Base-by-base conservation (phyloP, 106 monocot species). In the Dioscorea alata region DNA sequence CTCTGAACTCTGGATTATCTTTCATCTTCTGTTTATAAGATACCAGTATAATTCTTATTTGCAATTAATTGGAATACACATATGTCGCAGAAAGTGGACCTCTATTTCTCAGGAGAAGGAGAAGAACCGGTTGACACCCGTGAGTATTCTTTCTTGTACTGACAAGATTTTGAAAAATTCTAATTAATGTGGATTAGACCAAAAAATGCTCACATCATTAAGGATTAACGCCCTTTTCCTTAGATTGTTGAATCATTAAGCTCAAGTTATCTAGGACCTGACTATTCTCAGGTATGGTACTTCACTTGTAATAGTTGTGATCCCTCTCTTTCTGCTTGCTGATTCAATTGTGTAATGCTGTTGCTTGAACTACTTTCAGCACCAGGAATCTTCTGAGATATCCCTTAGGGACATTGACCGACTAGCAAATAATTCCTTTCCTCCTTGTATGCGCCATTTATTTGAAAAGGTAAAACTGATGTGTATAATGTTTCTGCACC, bases 391-490 rank as follows among this genome's bases (percentile, higher is more conserved):
- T 83, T 60, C 73, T 34, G 82, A 87, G 2, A 81, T 92, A 75
- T 90, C 89, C 35, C 58, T 99, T 12, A 89, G 89, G 79, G 92
- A 92, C 66, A 92, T 92, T 72, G 75, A 90, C 19, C 84, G 77
- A 64, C 74, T 99, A 57, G 89, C 90, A 63, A 76, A 71, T 70
- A 83, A 12, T 72, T 92, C 92, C 49, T 99, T 92, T 68, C 97
- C 97, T 61, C 89, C 92, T 75, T 99, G 97, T 53, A 99, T 99
- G 97, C 89, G 83, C 28, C 92, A 99, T 74, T 81, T 99, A 60
- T 90, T 99, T 79, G 80, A 83, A 23, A 99, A 87, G 85, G 97
- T 92, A 67, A 76, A 42, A 2, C 9, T 32, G 10, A 7, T 4
- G 20, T 48, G 31, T 22, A 9, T 18, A 10, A 28, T n/a, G 9